Evolutionary conservation across 257 asterid species (phyloP), one percentile per base, ranked within the genome.

Genomic region (Coffea canephora): DNA sequence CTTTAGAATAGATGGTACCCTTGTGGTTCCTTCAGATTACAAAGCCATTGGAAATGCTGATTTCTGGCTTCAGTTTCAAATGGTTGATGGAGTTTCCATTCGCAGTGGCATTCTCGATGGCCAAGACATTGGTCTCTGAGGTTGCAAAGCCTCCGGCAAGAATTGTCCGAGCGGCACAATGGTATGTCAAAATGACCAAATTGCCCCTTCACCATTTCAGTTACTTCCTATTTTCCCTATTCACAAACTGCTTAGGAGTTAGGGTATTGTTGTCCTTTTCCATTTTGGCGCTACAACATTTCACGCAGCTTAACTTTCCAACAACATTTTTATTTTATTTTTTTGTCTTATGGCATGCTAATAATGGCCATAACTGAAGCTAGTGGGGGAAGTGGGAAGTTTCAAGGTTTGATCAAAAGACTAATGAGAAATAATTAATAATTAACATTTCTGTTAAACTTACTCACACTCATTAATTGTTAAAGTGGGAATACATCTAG

Each of bases 141-240:
- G 31, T 27, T 27, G 31, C 31, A 27, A 27, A 27, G 77, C 52
- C 48, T 75, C 88, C 14, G 75, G 85, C 83, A 74, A 23, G 12
- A 82, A 52, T 31, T 92, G 97, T 36, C 91, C 94, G 8, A 23
- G 10, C 13, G 97, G 97, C 10, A 85, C 83, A 0, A 90, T 94
- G 83, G 97, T 92, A 88, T 76, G 52, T n/a, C 14, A 3, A 71
- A 70, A 25, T n/a, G 25, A 71, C 77, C 12, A 10, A n/a, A 59
- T 16, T 27, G 21, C 52, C 82, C 79, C 31, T 25, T 59, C 45
- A 25, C 45, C 5, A 39, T 74, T 18, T 55, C 57, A 23, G 16
- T 34, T 79, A 1, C 5, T 13, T 18, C 8, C 15, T 18, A 1
- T 15, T 7, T 7, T 45, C 48, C 8, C 6, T 45, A 1, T 7